Conservation (phyloP, 805 yeast species). For the Lipomyces anomalus region DNA sequence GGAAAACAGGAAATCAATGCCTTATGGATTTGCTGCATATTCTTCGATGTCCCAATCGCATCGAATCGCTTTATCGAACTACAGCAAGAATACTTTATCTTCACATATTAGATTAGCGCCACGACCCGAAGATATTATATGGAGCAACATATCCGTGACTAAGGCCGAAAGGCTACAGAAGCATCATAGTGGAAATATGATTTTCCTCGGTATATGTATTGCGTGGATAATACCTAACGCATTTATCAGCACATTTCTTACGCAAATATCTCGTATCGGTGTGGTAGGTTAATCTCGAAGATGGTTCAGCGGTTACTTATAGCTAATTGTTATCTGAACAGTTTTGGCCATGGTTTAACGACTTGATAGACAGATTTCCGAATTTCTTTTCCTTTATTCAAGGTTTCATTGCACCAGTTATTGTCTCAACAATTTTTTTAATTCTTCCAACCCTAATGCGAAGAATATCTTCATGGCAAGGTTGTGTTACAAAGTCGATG, state of each 20-base stretch:
- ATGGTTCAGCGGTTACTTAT: no score
- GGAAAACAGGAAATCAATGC: constrained; percentile 22
- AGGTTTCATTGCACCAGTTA: constrained; percentile 36
- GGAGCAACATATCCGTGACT: constrained; percentile 33
- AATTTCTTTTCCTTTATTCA: constrained; percentile 34
- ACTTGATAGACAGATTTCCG: constrained; percentile 27
- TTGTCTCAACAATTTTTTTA: constrained; percentile 34
- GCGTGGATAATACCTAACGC: constrained; percentile 39
- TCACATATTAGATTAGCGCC: constrained; percentile 31
- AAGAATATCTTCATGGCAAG: constrained; percentile 35
- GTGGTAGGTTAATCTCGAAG: constrained; percentile 10
- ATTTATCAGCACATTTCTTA: constrained; percentile 37
- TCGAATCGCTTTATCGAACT: constrained; percentile 19
- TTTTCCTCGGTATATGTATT: constrained; percentile 30
- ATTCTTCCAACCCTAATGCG: constrained; percentile 35
- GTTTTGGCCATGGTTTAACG: constrained; percentile 35
- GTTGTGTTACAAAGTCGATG: constrained; percentile 34
- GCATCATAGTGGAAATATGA: constrained; percentile 32
- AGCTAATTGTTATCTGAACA: neutral
- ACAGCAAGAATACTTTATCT: constrained; percentile 4
- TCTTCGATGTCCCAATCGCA: constrained; percentile 26
- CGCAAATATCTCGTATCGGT: constrained; percentile 36
- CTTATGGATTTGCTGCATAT: constrained; percentile 35
- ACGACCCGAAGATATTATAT: constrained; percentile 34
- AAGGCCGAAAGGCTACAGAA: constrained; percentile 30